Evolutionary conservation across 306 rosid genomes (phyloP).

Genomic region (Malus sylvestris): DNA sequence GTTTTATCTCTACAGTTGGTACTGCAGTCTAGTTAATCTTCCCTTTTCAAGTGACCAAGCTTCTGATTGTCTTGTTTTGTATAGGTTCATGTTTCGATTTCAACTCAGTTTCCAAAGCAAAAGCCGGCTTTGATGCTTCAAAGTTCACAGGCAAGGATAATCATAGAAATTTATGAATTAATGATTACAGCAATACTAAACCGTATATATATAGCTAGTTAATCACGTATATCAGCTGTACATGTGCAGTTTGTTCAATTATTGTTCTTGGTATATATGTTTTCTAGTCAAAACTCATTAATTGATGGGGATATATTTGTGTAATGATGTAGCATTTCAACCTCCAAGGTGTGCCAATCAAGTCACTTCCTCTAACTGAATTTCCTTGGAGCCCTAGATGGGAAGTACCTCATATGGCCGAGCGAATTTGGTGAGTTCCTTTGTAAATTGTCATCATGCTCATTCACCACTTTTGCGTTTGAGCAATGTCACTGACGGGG

Average conservation of each 20-base stretch:
- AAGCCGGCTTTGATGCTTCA: constrained; percentile 77
- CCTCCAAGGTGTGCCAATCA: constrained; percentile 61
- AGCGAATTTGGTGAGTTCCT: constrained; percentile 57
- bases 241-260: background rate
- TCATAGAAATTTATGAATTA: background rate
- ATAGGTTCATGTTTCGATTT: constrained; percentile 61
- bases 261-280: background rate
- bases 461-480: background rate
- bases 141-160: constrained; percentile 75
- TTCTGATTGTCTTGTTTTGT: constrained; percentile 11
- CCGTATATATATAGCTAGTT: background rate
- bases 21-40: background rate
- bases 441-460: constrained; percentile 2
- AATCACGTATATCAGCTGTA: background rate
- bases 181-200: background rate
- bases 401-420: constrained; percentile 67
- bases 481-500: background rate
- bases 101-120: constrained; percentile 91
- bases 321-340: constrained; percentile 55
- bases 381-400: constrained; percentile 96
- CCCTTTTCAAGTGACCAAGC: background rate
- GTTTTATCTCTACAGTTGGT: background rate
- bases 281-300: background rate
- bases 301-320: constrained; percentile 1
- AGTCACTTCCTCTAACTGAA: constrained; percentile 47